Percentiles rank a stretch among this genome's conserved stretches.
Conservation (phyloP, 352 stramenopile species). For the Labyrinthula sp. region DNA sequence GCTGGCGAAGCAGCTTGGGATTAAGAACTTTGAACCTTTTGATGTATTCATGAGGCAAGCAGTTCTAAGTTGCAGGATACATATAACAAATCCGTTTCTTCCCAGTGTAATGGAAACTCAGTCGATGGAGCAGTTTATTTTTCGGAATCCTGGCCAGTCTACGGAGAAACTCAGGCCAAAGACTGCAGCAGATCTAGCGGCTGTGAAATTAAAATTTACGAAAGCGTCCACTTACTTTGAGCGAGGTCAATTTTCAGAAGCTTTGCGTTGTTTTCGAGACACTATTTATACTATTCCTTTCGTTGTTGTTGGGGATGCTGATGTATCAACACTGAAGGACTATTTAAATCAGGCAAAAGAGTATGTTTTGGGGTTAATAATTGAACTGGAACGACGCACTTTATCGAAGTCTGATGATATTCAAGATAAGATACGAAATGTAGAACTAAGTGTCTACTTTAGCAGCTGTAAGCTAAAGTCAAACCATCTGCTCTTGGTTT, state of each 20-base stretch:
- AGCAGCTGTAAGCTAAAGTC: slow-evolving; percentile 96
- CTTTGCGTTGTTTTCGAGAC: slow-evolving; percentile 64
- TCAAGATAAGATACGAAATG: slow-evolving; percentile 58
- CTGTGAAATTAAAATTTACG: too few species aligned
- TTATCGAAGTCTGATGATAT: slow-evolving; percentile 42
- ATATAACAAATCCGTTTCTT: too few species aligned
- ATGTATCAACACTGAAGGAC: slow-evolving; percentile 72
- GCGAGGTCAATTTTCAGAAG: slow-evolving; percentile 87
- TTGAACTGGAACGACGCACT: slow-evolving; percentile 52
- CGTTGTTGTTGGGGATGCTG: slow-evolving; percentile 66
- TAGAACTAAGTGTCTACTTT: slow-evolving; percentile 94
- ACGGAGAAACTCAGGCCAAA: too few species aligned
- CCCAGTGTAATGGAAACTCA: too few species aligned
- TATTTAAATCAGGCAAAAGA: slow-evolving; percentile 81
- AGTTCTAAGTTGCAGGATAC: too few species aligned
- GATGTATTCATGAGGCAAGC: slow-evolving; percentile 62
- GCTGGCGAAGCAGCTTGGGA: slow-evolving; percentile 92
- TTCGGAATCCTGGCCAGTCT: too few species aligned
- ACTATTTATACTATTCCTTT: slow-evolving; percentile 84
- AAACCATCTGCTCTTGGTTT: slow-evolving; percentile 82
- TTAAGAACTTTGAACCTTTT: slow-evolving; percentile 85
- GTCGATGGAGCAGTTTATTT: too few species aligned
- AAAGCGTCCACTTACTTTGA: slow-evolving; percentile 89
- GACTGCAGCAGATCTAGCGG: too few species aligned
- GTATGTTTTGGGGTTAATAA: slow-evolving; percentile 87